Conservation (phyloP, 2,329 filamentous ascomycete genomes). For the Seiridium unicorne region DNA sequence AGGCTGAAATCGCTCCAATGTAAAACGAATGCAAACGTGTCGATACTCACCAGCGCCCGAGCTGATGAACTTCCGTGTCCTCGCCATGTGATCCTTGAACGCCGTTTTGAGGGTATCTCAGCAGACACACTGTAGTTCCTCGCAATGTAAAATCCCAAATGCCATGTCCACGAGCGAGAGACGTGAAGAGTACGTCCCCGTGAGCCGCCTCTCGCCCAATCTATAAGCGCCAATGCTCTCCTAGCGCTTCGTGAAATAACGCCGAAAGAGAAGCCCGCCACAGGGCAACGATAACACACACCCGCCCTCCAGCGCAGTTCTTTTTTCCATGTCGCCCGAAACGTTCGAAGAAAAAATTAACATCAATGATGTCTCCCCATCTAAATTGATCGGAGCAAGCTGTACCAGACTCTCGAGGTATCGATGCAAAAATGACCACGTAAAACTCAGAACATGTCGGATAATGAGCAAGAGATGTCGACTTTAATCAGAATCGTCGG, state of each 20-base stretch:
- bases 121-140: constrained; percentile 2
- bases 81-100: constrained; percentile 6
- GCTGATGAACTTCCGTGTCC: neutral
- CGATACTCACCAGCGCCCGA: constrained; percentile 4
- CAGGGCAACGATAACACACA: neutral
- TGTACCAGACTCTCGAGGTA: neutral
- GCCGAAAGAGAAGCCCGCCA: neutral
- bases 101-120: constrained; percentile 12
- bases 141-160: constrained; percentile 1
- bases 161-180: constrained; percentile 6
- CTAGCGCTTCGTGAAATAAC: neutral
- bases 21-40: constrained; percentile 9
- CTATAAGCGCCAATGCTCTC: constrained; percentile 8
- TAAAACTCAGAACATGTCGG: constrained; percentile 17
- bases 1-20: neutral
- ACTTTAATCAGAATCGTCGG: constrained; percentile 57
- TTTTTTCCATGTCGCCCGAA: neutral
- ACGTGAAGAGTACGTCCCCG: constrained; percentile 6
- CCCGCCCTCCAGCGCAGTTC: neutral
- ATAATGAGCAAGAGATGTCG: constrained; percentile 14
- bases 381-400: neutral
- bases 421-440: constrained; percentile 1
- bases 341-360: neutral
- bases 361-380: too few species aligned
- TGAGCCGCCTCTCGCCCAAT: neutral